Evolutionary conservation across 352 stramenopile species (phyloP).

Genomic region (Thraustotheca clavata): DNA sequence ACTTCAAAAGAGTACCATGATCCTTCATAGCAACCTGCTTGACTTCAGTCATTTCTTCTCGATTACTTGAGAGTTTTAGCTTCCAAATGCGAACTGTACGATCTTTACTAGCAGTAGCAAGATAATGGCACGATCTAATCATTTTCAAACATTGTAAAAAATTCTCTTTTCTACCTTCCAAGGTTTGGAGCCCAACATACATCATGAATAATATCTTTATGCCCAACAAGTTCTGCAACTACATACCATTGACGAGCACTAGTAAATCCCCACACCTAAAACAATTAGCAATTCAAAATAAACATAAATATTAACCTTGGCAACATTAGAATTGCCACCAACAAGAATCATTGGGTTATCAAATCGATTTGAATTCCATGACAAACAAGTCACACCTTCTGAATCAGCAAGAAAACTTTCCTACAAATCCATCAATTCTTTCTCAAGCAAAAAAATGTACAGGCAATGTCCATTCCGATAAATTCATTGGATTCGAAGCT

Average conservation of each 20-base stretch:
- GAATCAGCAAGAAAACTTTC: slow-evolving; percentile 79
- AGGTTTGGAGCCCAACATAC: slow-evolving; percentile 96
- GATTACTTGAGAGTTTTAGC: slow-evolving; percentile 59
- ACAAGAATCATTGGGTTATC: slow-evolving; percentile 93
- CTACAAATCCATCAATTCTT: slow-evolving; percentile 18
- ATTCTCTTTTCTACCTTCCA: slow-evolving; percentile 53
- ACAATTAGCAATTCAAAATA: not conserved
- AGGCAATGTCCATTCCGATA: slow-evolving; percentile 90
- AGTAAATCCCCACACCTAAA: slow-evolving; percentile 84
- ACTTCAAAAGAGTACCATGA: slow-evolving; percentile 31
- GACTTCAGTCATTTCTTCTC: slow-evolving; percentile 53
- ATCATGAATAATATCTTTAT: slow-evolving; percentile 89
- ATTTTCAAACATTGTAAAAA: not conserved
- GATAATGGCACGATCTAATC: slow-evolving; percentile 75
- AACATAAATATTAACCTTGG: slow-evolving; percentile 29
- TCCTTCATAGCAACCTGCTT: slow-evolving; percentile 70
- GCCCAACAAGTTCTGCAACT: slow-evolving; percentile 69
- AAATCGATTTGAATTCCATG: slow-evolving; percentile 92
- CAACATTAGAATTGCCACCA: slow-evolving; percentile 81
- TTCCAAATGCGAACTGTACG: slow-evolving; percentile 83
- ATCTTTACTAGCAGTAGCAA: slow-evolving; percentile 91
- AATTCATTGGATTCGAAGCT: slow-evolving; percentile 92
- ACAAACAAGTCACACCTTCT: slow-evolving; percentile 86
- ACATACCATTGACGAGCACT: slow-evolving; percentile 81
- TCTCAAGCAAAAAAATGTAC: slow-evolving; percentile 18